Evolutionary conservation across 306 rosid species (phyloP).

Genomic region (Dryas alaskensis): DNA sequence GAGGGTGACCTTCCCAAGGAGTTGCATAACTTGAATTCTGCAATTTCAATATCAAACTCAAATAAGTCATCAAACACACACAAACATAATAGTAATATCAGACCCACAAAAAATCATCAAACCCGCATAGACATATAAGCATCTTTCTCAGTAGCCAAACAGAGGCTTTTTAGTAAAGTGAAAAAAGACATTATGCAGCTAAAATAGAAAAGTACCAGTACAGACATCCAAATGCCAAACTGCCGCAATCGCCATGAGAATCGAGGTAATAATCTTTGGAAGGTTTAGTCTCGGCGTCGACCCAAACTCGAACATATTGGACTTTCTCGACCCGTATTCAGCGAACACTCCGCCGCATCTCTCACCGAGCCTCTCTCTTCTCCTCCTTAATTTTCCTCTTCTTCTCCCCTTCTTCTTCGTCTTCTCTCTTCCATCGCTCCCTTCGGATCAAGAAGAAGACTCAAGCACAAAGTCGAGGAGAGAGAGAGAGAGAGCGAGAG

Average conservation of each 20-base stretch:
- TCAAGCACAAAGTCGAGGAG: no score
- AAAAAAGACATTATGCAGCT: background rate
- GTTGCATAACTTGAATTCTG: no score
- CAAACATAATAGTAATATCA: no score
- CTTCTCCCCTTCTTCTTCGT: slow-evolving; percentile 30
- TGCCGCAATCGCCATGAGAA: slow-evolving; percentile 72
- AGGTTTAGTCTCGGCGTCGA: slow-evolving; percentile 46
- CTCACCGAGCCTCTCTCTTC: slow-evolving; percentile 41
- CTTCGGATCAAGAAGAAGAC: slow-evolving; percentile 69
- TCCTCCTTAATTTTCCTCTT: slow-evolving; percentile 54
- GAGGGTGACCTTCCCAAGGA: no score
- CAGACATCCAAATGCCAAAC: slow-evolving; percentile 66
- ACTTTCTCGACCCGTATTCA: slow-evolving; percentile 59
- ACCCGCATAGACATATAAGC: no score
- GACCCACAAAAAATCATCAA: no score
- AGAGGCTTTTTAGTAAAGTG: background rate
- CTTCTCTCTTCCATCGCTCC: slow-evolving; percentile 25
- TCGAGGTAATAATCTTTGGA: slow-evolving; percentile 76
- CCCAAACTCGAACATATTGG: slow-evolving; percentile 78
- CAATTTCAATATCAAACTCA: no score
- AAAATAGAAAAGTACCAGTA: slow-evolving; percentile 49
- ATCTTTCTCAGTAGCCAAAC: background rate
- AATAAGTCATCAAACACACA: no score
- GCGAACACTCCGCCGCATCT: slow-evolving; percentile 34
- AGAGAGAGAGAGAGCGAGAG: no score